Conservation (phyloP, 805 yeast species). For the Cyberlindnera japonica region DNA sequence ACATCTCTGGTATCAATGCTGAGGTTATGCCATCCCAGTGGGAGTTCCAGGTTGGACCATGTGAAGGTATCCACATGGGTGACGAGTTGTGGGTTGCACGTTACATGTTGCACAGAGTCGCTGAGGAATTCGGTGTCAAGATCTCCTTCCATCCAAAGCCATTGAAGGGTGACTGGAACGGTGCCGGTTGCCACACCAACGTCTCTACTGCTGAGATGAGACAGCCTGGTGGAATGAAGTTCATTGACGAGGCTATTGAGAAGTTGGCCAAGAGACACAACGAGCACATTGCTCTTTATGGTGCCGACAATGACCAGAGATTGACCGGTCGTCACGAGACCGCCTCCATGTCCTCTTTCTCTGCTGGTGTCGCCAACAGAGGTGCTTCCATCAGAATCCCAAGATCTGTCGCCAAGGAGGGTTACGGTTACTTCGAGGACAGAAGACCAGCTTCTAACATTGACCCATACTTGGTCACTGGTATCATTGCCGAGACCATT, state of each 20-base stretch:
- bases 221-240: conserved; percentile 92
- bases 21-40: conserved; percentile 99
- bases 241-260: conserved; percentile 87
- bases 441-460: conserved; percentile 99
- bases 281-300: conserved; percentile 94
- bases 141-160: conserved; percentile 99
- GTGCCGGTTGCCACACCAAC: conserved; percentile 99
- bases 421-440: conserved; percentile 98
- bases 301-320: conserved; percentile 92
- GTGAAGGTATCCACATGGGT: conserved; percentile 94
- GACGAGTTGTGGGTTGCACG: conserved; percentile 97
- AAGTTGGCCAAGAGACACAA: conserved; percentile 93
- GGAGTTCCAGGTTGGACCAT: conserved; percentile 99
- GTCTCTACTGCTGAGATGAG: conserved; percentile 94
- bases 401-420: conserved; percentile 97
- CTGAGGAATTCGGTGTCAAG: conserved; percentile 98
- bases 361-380: conserved; percentile 99
- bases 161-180: conserved; percentile 98
- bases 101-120: conserved; percentile 87
- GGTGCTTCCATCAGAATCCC: conserved; percentile 99
- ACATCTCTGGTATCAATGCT: conserved; percentile 95
- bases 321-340: conserved; percentile 99
- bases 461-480: conserved; percentile 98
- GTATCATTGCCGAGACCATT: conserved; percentile 96
- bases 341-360: conserved; percentile 86